Percentiles rank a stretch among this genome's conserved stretches.
Evolutionary conservation across 768 basidiomycete species (phyloP).

Genomic region (Suillus occidentalis): DNA sequence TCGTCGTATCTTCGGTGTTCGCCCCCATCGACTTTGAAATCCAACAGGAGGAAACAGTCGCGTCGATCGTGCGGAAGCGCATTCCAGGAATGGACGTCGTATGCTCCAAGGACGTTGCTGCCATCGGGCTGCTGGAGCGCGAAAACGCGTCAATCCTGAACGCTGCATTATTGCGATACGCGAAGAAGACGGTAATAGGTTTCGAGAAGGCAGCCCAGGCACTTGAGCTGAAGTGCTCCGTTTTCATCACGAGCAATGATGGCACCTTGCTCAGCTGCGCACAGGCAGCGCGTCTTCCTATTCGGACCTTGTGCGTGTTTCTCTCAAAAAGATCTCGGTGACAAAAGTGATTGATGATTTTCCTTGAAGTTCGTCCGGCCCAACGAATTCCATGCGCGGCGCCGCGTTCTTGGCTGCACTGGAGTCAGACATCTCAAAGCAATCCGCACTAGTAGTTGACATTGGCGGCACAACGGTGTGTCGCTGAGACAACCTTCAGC

Average conservation of each 20-base stretch:
- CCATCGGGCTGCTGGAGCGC: constrained; percentile 59
- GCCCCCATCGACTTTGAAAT: constrained; percentile 46
- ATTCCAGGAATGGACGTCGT: constrained; percentile 47
- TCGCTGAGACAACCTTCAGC: constrained; percentile 11
- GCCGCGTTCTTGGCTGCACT: constrained; percentile 58
- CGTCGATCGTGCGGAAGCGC: constrained; percentile 40
- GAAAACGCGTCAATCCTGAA: constrained; percentile 72
- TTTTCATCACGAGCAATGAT: constrained; percentile 63
- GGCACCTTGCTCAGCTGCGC: constrained; percentile 51
- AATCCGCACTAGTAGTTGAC: constrained; percentile 55
- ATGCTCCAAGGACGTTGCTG: constrained; percentile 56
- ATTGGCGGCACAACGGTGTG: constrained; percentile 60
- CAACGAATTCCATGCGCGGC: constrained; percentile 72
- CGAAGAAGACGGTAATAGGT: constrained; percentile 51
- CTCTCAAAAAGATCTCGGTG: constrained; percentile 17
- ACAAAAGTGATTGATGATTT: constrained; percentile 12
- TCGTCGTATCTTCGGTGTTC: constrained; percentile 50
- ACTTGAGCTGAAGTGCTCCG: constrained; percentile 47
- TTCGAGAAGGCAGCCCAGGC: constrained; percentile 52
- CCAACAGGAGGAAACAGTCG: constrained; percentile 49
- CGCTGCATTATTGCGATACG: constrained; percentile 60
- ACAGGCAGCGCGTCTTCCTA: constrained; percentile 55
- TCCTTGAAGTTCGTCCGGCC: constrained; percentile 43
- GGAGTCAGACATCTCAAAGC: constrained; percentile 31
- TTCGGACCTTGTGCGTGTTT: constrained; percentile 51